A percentile compares a stretch with the other conserved stretches of the same genome.
Evolutionary conservation across 257 asterid species (phyloP).

Genomic region (Osmanthus fragrans): DNA sequence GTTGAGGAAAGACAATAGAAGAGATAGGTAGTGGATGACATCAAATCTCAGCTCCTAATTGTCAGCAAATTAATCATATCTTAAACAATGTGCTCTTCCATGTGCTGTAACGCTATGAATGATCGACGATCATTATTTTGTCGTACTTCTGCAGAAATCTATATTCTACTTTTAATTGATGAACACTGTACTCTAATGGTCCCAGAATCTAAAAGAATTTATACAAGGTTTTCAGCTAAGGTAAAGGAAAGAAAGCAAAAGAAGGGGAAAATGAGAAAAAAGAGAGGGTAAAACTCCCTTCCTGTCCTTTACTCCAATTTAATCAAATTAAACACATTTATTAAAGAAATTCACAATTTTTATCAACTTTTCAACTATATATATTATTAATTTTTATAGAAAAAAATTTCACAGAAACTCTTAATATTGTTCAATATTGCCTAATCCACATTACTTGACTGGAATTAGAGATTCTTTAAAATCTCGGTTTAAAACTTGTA

Average conservation of each 20-base stretch:
- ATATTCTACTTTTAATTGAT: conserved; percentile 13
- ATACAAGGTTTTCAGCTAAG: conserved; percentile 22
- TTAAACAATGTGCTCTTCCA: conserved; percentile 30
- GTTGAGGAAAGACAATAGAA: too few species aligned
- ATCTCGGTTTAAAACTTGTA: neutral
- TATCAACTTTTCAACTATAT: too few species aligned
- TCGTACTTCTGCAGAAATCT: neutral
- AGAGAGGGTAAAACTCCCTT: too few species aligned
- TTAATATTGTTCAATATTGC: too few species aligned
- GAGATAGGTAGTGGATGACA: too few species aligned
- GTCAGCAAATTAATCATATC: neutral
- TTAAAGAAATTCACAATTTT: too few species aligned
- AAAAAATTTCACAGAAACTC: too few species aligned
- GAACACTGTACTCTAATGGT: conserved; percentile 13
- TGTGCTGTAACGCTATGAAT: conserved; percentile 33
- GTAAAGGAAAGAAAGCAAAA: neutral
- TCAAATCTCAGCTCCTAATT: too few species aligned
- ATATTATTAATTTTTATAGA: too few species aligned
- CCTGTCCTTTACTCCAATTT: too few species aligned
- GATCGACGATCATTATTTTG: neutral
- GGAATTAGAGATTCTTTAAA: neutral
- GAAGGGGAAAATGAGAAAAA: neutral
- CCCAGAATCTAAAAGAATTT: conserved; percentile 30
- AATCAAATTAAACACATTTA: too few species aligned
- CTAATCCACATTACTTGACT: too few species aligned